phyloP scores from a whole-genome alignment of 352 stramenopile genomes.

The Globisporangium yorkense region DNA sequence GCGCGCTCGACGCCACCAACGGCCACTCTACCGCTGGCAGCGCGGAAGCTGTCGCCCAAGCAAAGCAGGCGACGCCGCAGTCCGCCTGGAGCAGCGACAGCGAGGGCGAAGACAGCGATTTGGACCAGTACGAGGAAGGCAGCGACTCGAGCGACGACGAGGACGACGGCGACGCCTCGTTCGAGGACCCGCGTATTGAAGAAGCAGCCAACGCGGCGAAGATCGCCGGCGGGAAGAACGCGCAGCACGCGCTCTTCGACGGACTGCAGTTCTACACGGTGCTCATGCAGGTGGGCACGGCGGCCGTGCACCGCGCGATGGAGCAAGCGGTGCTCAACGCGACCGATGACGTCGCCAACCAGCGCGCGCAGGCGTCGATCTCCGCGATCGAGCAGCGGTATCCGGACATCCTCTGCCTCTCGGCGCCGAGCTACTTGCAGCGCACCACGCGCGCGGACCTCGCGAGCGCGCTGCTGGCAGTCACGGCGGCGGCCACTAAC shows the following conservation, averaged over 20 bases:
- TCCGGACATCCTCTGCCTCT: constrained; percentile 62
- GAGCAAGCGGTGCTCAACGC: constrained; percentile 35
- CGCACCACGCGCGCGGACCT: constrained; percentile 12
- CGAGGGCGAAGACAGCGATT: not conserved
- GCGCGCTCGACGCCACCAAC: not conserved
- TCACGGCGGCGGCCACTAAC: constrained; percentile 4
- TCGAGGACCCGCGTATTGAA: not conserved
- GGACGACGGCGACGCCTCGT: constrained; percentile 3
- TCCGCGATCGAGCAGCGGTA: constrained; percentile 49
- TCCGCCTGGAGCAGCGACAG: not conserved
- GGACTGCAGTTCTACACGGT: constrained; percentile 63
- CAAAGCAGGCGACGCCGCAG: constrained; percentile 2
- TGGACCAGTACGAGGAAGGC: not conserved
- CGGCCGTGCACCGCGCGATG: constrained; percentile 29
- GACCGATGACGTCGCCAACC: constrained; percentile 16
- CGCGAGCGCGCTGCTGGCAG: constrained; percentile 10
- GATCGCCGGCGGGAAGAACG: constrained; percentile 8
- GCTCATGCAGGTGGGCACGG: constrained; percentile 34
- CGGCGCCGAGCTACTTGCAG: constrained; percentile 9
- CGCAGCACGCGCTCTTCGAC: constrained; percentile 34
- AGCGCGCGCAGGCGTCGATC: constrained; percentile 39
- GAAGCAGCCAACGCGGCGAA: constrained; percentile 1
- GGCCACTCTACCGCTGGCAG: not conserved
- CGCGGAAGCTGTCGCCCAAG: not conserved
- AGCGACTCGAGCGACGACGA: constrained; percentile 1